phyloP scores from a whole-genome alignment of 2,329 filamentous ascomycete species.

The Aspergillus brunneoviolaceus region DNA sequence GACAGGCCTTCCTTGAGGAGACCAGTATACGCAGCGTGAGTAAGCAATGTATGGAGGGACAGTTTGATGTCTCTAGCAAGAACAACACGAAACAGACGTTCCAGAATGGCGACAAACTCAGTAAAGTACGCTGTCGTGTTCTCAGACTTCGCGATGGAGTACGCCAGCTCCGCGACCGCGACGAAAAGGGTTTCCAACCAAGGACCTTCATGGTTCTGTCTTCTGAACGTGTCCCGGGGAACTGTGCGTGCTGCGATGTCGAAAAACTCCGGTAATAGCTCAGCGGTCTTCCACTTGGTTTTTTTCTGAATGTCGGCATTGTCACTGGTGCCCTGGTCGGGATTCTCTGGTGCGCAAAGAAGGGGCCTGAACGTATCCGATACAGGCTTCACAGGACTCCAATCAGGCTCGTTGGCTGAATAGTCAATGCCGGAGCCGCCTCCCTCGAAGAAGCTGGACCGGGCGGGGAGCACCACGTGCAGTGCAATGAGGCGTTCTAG shows the following conservation, averaged over 20 bases:
- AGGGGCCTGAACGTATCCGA: constrained; percentile 38
- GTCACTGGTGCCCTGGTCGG: constrained; percentile 4
- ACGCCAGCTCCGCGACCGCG: constrained; percentile 41
- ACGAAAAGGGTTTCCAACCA: constrained; percentile 54
- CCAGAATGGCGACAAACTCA: constrained; percentile 35
- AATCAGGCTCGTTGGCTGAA: constrained; percentile 34
- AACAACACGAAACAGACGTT: constrained; percentile 40
- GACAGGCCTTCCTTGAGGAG: constrained; percentile 35
- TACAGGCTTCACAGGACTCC: constrained; percentile 36
- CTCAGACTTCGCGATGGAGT: constrained; percentile 34
- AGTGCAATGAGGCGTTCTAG: constrained; percentile 41
- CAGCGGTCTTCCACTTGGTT: constrained; percentile 31
- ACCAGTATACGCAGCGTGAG: constrained; percentile 43
- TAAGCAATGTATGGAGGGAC: constrained; percentile 42
- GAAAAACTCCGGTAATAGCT: constrained; percentile 44
- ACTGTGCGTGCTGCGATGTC: constrained; percentile 49
- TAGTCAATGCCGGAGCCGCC: constrained; percentile 36
- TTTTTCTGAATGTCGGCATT: constrained; percentile 13
- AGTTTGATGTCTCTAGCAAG: constrained; percentile 40
- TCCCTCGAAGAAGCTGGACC: constrained; percentile 37
- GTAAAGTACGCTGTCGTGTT: constrained; percentile 25
- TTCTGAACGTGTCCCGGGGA: constrained; percentile 43
- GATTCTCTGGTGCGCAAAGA: constrained; percentile 29
- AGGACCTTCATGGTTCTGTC: constrained; percentile 46
- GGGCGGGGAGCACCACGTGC: constrained; percentile 44